These are phyloP conservation scores for Verticillium longisporum DNA, from an alignment of 2,329 filamentous ascomycete species.

Conservation along the genomic window DNA sequence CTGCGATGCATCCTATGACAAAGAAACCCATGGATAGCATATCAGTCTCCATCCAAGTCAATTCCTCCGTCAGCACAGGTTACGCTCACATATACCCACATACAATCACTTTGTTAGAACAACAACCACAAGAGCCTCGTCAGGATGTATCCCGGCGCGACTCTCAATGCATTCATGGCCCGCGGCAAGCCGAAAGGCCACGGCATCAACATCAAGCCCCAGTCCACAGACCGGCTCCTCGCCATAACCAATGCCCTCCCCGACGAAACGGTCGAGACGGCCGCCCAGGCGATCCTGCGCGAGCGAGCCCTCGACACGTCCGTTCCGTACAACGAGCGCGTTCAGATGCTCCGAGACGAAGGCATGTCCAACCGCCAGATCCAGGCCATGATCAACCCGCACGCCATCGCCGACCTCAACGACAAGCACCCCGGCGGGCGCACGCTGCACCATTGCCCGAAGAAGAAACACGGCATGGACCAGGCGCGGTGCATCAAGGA, in stretches of 20 bases:
- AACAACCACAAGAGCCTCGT: neutral
- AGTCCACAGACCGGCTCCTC: neutral
- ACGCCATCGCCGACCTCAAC: neutral
- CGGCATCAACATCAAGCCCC: neutral
- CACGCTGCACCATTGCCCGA: conserved; percentile 1
- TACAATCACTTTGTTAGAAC: neutral
- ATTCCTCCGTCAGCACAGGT: neutral
- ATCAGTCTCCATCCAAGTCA: neutral
- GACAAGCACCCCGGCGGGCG: conserved; percentile 1
- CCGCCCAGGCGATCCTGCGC: neutral
- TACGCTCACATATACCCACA: neutral
- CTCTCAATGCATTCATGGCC: neutral
- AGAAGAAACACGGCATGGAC: neutral
- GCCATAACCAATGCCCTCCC: neutral
- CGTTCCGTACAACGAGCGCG: neutral
- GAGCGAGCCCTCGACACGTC: neutral
- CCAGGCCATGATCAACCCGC: neutral
- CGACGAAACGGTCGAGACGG: neutral
- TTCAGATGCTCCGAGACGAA: neutral
- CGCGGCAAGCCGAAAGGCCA: neutral
- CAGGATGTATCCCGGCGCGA: neutral
- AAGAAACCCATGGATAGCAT: neutral
- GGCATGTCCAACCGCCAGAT: neutral
- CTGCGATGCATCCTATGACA: neutral
- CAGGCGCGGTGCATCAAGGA: neutral